A percentile compares a stretch with the other conserved stretches of the same genome.
Conservation (phyloP, 768 basidiomycete species). For the Xanthoconium stramineum region DNA sequence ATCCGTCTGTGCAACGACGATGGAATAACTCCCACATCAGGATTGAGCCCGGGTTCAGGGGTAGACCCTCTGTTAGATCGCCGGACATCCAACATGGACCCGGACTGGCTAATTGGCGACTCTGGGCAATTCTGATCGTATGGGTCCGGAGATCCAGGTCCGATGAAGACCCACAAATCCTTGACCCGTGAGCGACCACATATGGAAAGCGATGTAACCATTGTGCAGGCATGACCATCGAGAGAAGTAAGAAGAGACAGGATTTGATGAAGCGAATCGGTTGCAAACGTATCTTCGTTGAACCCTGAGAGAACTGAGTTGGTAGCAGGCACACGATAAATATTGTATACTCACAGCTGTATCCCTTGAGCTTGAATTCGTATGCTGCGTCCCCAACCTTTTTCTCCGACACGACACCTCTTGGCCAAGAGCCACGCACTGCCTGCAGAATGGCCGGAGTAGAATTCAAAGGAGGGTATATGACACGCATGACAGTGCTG, state of each 20-base stretch:
- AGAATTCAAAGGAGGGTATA: constrained; percentile 69
- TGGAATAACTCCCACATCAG: constrained; percentile 24
- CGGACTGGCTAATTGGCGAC: constrained; percentile 34
- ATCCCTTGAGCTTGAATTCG: constrained; percentile 81
- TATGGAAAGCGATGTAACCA: constrained; percentile 68
- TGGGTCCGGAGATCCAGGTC: constrained; percentile 38
- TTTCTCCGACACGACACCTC: constrained; percentile 75
- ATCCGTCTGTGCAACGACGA: constrained; percentile 30
- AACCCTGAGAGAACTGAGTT: constrained; percentile 52
- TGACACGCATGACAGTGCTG: constrained; percentile 64
- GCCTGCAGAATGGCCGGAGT: constrained; percentile 82
- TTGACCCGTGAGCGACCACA: constrained; percentile 69
- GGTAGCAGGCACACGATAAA: constrained; percentile 14
- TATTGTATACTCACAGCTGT: constrained; percentile 54
- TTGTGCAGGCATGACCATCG: constrained; percentile 63
- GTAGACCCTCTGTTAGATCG: constrained; percentile 33
- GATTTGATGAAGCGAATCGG: constrained; percentile 71
- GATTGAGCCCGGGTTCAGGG: constrained; percentile 26
- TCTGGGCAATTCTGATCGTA: constrained; percentile 34
- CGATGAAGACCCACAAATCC: constrained; percentile 77
- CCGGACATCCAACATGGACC: constrained; percentile 36
- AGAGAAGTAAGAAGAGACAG: constrained; percentile 63
- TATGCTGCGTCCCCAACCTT: constrained; percentile 68
- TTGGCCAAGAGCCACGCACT: constrained; percentile 73
- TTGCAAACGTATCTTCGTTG: constrained; percentile 71